These are phyloP conservation scores for Coemansia reversa DNA, from an alignment of 192 early-diverging fungal species.

Conservation along the genomic window DNA sequence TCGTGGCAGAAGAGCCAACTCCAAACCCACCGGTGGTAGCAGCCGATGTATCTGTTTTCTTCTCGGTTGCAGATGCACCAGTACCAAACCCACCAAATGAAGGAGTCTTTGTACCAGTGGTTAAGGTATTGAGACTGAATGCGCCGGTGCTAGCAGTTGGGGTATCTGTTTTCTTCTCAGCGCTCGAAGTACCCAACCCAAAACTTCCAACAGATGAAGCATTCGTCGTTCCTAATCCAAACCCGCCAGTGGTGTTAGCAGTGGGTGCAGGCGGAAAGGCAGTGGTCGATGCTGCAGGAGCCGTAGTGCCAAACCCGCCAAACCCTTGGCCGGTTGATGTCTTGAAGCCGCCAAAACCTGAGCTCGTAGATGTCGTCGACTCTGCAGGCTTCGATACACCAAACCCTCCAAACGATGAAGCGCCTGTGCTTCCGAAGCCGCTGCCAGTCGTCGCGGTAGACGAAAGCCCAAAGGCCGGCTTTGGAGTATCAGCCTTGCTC, in stretches of 20 bases:
- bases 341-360: constrained; percentile 19
- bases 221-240: too few relatives aligned
- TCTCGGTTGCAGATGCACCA: constrained; percentile 30
- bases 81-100: constrained; percentile 7
- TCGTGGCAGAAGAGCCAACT: neutral
- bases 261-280: constrained; percentile 2
- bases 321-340: constrained; percentile 9
- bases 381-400: neutral
- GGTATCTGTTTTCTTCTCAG: constrained; percentile 11
- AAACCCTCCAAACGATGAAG: too few relatives aligned
- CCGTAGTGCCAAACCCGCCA: constrained; percentile 10
- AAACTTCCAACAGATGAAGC: too few relatives aligned
- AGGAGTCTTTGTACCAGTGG: constrained; percentile 5
- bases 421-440: too few relatives aligned
- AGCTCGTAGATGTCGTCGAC: neutral
- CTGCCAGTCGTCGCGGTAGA: neutral
- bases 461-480: neutral
- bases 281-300: constrained; percentile 13
- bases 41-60: neutral
- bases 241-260: constrained; percentile 2
- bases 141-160: neutral
- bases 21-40: neutral
- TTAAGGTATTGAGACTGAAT: neutral
- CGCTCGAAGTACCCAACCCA: constrained; percentile 26
- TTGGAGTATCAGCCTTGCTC: neutral